A percentile compares a stretch with the other conserved stretches of the same genome.
These are phyloP conservation scores for Pseudogymnoascus sp. DNA, from an alignment of 2,329 filamentous ascomycete species.

Conservation along the genomic window DNA sequence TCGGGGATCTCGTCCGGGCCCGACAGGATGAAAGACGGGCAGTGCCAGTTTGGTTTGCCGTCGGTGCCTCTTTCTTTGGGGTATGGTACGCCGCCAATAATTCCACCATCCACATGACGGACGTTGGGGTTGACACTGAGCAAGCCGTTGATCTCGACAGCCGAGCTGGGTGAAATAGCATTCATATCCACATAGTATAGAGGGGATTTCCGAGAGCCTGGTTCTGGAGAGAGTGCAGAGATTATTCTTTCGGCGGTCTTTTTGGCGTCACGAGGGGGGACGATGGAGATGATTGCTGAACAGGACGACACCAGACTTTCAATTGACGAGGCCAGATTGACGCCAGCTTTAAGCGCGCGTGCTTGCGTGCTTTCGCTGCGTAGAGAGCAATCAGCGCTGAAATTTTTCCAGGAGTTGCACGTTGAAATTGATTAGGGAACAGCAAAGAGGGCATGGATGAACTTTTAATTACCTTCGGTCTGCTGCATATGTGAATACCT, in stretches of 20 bases:
- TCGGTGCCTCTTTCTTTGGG: constrained; percentile 21
- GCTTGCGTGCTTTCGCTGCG: constrained; percentile 6
- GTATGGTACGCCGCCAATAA: constrained; percentile 48
- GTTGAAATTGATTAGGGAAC: neutral
- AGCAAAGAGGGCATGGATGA: neutral
- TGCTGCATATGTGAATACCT: constrained; percentile 48
- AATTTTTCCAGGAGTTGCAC: neutral
- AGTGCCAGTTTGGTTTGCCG: neutral
- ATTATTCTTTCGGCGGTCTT: constrained; percentile 52
- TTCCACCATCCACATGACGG: constrained; percentile 50
- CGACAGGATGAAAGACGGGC: neutral
- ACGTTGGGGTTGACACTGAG: constrained; percentile 37
- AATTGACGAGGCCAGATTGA: neutral
- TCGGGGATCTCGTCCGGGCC: constrained; percentile 40
- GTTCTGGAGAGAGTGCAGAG: constrained; percentile 36
- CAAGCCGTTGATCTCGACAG: constrained; percentile 36
- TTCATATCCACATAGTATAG: constrained; percentile 60
- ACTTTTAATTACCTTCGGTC: constrained; percentile 40
- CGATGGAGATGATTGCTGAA: constrained; percentile 51
- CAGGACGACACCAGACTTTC: constrained; percentile 5
- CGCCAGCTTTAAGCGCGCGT: neutral
- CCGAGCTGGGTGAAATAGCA: constrained; percentile 53
- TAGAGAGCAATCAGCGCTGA: neutral
- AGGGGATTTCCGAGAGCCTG: constrained; percentile 25
- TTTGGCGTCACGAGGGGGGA: constrained; percentile 56